Evolutionary conservation across 805 yeast genomes (phyloP).

Genomic region (Yarrowia sp.): DNA sequence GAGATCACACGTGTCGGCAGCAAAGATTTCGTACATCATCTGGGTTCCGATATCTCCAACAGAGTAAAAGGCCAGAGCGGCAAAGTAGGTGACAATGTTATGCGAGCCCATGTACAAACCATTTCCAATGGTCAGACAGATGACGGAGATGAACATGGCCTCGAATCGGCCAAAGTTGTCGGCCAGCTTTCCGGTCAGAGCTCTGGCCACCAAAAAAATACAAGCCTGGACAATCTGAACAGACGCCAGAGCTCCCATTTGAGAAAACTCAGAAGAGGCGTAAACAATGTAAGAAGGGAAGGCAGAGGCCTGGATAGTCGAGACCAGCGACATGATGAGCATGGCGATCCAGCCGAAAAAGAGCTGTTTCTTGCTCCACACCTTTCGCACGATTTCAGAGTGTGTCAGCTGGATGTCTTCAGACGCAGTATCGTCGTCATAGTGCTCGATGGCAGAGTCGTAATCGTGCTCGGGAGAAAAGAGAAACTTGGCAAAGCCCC

Average conservation of each 20-base stretch:
- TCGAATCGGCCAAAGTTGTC: conserved; percentile 14
- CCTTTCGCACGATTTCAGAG: background rate
- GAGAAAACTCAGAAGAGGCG: conserved; percentile 2
- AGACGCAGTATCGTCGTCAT: background rate
- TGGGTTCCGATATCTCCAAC: conserved; percentile 42
- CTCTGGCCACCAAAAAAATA: background rate
- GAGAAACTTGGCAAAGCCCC: background rate
- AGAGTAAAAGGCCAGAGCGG: conserved; percentile 41
- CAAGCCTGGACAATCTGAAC: conserved; percentile 17
- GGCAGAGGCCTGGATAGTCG: conserved; percentile 11
- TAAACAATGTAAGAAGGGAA: conserved; percentile 17
- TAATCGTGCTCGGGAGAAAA: conserved; percentile 2
- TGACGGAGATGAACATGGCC: conserved; percentile 20
- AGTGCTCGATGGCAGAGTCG: background rate
- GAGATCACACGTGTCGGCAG: conserved; percentile 43
- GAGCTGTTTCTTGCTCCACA: conserved; percentile 2
- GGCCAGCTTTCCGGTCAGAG: conserved; percentile 3
- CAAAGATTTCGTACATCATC: conserved; percentile 39
- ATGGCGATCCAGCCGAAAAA: conserved; percentile 2
- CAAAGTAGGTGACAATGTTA: conserved; percentile 40
- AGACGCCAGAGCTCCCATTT: conserved; percentile 1
- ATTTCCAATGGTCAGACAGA: background rate
- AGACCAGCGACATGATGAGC: conserved; percentile 10
- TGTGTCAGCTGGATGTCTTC: conserved; percentile 5
- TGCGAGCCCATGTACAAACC: conserved; percentile 16